Percentiles rank a stretch among this genome's conserved stretches.
phyloP scores from a whole-genome alignment of 2,329 filamentous ascomycete genomes.

The Cadophora luteo-olivacea region DNA sequence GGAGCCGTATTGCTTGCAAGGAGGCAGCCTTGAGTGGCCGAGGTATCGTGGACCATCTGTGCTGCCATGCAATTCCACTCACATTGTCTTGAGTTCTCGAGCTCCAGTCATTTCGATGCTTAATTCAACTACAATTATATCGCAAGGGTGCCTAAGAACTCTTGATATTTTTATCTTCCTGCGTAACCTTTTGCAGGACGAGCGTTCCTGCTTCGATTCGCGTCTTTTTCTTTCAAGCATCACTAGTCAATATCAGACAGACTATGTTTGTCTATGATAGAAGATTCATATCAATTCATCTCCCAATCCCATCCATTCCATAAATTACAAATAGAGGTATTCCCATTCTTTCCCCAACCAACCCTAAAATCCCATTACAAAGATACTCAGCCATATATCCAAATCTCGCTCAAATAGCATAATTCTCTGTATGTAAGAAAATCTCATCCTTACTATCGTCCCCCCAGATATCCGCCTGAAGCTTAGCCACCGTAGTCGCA shows the following conservation, averaged over 20 bases:
- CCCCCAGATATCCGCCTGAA: slow-evolving; percentile 85
- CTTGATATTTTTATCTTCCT: too few species aligned
- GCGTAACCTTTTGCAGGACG: too few species aligned
- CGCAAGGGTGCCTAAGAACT: too few species aligned
- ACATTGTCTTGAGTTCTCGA: too few species aligned
- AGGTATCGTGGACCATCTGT: too few species aligned
- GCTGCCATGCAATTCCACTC: too few species aligned
- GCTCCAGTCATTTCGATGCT: too few species aligned
- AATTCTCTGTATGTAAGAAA: slow-evolving; percentile 94
- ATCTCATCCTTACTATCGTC: slow-evolving; percentile 84
- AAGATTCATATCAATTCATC: background rate
- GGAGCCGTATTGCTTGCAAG: too few species aligned
- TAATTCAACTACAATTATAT: too few species aligned
- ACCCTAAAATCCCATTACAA: background rate
- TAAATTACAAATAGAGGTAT: slow-evolving; percentile 16
- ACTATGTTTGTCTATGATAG: background rate
- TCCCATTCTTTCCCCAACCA: background rate
- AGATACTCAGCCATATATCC: background rate
- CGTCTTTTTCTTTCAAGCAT: background rate
- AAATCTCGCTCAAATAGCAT: slow-evolving; percentile 67
- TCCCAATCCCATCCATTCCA: background rate
- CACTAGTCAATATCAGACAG: background rate
- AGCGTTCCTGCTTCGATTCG: too few species aligned
- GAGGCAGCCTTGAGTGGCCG: too few species aligned
- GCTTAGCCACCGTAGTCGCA: slow-evolving; percentile 79